Percentiles rank a stretch among this genome's conserved stretches.
Conservation (phyloP, 1,284 basidiomycete species). For the Fomitopsis palustris region DNA sequence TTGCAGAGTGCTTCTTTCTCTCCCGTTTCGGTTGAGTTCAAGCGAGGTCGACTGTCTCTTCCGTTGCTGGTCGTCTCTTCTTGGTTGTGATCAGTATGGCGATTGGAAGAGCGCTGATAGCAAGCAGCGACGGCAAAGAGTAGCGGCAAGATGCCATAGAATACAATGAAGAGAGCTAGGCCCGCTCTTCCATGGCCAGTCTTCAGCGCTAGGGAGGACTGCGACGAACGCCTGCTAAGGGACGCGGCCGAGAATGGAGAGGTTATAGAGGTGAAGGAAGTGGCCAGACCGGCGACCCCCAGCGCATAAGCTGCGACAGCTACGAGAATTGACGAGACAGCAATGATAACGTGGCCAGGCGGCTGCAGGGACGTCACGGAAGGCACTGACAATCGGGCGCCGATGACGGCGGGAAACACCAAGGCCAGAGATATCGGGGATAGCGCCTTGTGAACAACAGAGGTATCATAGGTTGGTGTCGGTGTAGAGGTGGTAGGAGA, state of each 20-base stretch:
- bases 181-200: constrained; percentile 64
- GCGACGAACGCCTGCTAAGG: constrained; percentile 27
- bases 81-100: constrained; percentile 5
- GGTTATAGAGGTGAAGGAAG: constrained; percentile 56
- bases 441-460: constrained; percentile 59
- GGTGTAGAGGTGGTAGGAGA: constrained; percentile 11
- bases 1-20: constrained; percentile 42
- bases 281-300: constrained; percentile 57
- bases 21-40: constrained; percentile 39
- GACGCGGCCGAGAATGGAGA: constrained; percentile 18
- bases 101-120: constrained; percentile 14
- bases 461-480: constrained; percentile 41
- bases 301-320: constrained; percentile 52
- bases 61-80: constrained; percentile 4
- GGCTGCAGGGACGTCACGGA: constrained; percentile 27
- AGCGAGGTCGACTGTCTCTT: constrained; percentile 19
- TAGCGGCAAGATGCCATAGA: constrained; percentile 54
- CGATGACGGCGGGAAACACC: constrained; percentile 49
- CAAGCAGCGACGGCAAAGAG: constrained; percentile 35
- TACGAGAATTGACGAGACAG: constrained; percentile 36
- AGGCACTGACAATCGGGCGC: constrained; percentile 50
- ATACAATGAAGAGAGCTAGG: constrained; percentile 53
- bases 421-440: constrained; percentile 62
- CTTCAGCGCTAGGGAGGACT: constrained; percentile 37
- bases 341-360: constrained; percentile 19